Percentiles rank a stretch among this genome's conserved stretches.
These are phyloP conservation scores for Senecio squalidus DNA, from an alignment of 140 eudicot genomes.

Conservation along the genomic window DNA sequence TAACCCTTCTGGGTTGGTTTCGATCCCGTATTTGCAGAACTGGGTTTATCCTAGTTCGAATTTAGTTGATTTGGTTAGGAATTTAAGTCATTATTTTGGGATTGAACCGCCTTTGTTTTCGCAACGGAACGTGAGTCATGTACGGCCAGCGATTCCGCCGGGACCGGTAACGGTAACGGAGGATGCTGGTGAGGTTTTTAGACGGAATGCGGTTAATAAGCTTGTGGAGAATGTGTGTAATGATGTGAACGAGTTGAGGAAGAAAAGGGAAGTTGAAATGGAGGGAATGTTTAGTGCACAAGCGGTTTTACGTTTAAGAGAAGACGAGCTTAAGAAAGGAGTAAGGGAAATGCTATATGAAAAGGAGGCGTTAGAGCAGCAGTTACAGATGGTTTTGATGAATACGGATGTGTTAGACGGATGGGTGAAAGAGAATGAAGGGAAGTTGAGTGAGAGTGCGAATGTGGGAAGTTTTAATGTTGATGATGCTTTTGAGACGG, in stretches of 20 bases:
- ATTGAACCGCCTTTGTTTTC: conserved; percentile 68
- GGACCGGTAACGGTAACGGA: conserved; percentile 28
- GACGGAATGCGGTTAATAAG: conserved; percentile 31
- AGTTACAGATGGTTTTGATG: conserved; percentile 75
- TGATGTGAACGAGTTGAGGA: conserved; percentile 55
- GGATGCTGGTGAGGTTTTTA: conserved; percentile 60
- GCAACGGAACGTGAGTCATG: conserved; percentile 40
- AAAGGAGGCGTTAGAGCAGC: conserved; percentile 66
- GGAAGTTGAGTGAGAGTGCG: conserved; percentile 33
- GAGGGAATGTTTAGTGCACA: conserved; percentile 55
- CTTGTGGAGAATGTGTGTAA: conserved; percentile 38
- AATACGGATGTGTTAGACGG: conserved; percentile 72
- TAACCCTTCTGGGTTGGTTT: conserved; percentile 62
- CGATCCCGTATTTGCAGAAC: conserved; percentile 48
- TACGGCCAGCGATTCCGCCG: conserved; percentile 29
- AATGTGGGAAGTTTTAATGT: conserved; percentile 29
- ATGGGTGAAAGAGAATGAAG: conserved; percentile 89
- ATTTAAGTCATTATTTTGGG: conserved; percentile 45
- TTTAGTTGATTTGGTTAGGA: conserved; percentile 49
- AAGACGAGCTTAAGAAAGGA: conserved; percentile 43
- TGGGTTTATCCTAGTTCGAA: conserved; percentile 76
- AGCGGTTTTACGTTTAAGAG: conserved; percentile 53
- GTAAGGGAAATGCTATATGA: conserved; percentile 58
- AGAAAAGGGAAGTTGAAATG: conserved; percentile 59
- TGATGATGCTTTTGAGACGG: conserved; percentile 63